Evolutionary conservation across 805 yeast species (phyloP).

Genomic region (Kodamaea hsintzibuensis): DNA sequence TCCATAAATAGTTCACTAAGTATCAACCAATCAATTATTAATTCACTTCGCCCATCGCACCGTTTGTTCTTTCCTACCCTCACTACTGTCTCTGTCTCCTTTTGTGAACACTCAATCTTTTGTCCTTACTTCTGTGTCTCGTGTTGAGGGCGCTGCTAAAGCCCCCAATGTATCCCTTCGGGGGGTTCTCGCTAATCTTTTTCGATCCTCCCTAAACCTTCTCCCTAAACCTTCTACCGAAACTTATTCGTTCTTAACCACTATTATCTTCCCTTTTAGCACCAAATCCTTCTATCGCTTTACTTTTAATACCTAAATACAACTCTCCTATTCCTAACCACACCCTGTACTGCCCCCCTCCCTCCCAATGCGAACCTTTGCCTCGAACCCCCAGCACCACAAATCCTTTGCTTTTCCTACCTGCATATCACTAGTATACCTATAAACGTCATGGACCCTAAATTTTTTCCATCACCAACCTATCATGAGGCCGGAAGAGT

Average conservation of each 20-base stretch:
- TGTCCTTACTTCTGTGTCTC: not conserved
- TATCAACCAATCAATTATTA: no score
- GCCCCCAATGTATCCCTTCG: not conserved
- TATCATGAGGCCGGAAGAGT: not conserved
- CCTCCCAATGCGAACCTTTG: not conserved
- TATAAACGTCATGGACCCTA: not conserved
- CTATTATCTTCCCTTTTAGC: no score
- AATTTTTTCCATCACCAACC: conserved; percentile 2
- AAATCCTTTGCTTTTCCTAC: not conserved
- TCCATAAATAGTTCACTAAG: no score
- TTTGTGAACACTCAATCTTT: not conserved
- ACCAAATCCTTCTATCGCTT: no score
- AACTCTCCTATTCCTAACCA: not conserved
- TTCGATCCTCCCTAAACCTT: not conserved
- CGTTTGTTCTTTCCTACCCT: no score
- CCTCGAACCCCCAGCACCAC: not conserved
- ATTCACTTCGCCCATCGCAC: no score
- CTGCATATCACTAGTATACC: not conserved
- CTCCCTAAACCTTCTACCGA: not conserved
- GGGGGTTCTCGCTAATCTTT: not conserved
- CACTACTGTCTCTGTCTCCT: no score
- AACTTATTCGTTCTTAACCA: not conserved
- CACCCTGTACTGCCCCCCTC: not conserved
- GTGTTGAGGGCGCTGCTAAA: not conserved
- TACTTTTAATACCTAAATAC: not conserved